Percentiles rank a stretch among this genome's conserved stretches.
Evolutionary conservation across 805 yeast species (phyloP).

Genomic region (Sugiyamaella smithiae): DNA sequence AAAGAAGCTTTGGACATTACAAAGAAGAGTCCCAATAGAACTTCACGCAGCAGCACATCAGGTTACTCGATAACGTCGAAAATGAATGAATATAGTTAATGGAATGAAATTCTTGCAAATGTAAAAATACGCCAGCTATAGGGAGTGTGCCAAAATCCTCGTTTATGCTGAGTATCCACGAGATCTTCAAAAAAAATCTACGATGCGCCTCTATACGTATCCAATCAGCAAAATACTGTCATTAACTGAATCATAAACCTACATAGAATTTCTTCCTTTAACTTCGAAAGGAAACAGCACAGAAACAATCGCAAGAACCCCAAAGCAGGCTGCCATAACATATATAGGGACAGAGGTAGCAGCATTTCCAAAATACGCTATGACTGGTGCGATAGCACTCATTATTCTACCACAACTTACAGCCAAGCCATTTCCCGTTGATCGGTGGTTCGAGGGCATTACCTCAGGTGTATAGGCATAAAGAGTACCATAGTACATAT

Average conservation of each 20-base stretch:
- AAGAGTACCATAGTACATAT: constrained; percentile 53
- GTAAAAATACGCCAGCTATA: no score
- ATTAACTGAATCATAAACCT: no score
- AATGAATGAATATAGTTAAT: not conserved
- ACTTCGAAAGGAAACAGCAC: constrained; percentile 39
- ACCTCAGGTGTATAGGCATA: constrained; percentile 69
- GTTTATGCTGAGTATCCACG: no score
- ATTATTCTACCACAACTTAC: constrained; percentile 49
- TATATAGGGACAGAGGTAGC: constrained; percentile 49
- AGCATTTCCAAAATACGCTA: constrained; percentile 45
- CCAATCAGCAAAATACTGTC: no score
- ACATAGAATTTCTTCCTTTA: constrained; percentile 21
- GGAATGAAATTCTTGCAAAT: no score
- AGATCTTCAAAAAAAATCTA: no score
- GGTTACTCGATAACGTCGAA: not conserved
- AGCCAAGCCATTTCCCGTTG: constrained; percentile 60
- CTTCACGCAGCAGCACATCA: not conserved
- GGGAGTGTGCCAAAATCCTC: no score
- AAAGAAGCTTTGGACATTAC: constrained; percentile 5
- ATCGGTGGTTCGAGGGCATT: constrained; percentile 50
- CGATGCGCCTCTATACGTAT: no score
- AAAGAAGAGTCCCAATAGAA: not conserved
- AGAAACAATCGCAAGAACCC: constrained; percentile 44
- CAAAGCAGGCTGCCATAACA: constrained; percentile 47
- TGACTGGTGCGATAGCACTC: constrained; percentile 49